Conservation (phyloP, 179 eudicot genomes). For the Beta macrorhiza region DNA sequence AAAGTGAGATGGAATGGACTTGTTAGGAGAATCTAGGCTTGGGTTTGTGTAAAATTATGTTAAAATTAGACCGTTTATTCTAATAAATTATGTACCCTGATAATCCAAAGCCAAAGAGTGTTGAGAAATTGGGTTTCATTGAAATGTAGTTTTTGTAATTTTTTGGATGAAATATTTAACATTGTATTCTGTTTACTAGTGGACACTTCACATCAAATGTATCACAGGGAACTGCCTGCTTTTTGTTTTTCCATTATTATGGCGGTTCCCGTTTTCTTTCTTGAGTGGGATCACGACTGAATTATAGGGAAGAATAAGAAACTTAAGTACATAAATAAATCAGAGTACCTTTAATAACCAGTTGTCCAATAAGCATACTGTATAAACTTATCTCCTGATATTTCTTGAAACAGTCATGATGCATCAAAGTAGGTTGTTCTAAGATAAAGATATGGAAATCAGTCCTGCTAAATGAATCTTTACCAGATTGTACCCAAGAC, state of each 20-base stretch:
- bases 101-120: background rate
- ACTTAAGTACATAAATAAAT: background rate
- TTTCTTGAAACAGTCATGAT: background rate
- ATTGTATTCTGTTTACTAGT: background rate
- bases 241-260: background rate
- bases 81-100: too few species aligned
- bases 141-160: background rate
- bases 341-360: background rate
- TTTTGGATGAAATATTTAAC: background rate
- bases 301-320: background rate
- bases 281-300: background rate
- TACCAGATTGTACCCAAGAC: background rate
- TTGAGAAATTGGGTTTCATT: background rate
- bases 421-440: background rate
- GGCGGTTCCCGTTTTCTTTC: background rate
- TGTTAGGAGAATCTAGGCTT: too few species aligned
- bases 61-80: too few species aligned
- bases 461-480: background rate
- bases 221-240: background rate
- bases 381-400: background rate
- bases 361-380: constrained; percentile 5
- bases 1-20: too few species aligned
- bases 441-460: constrained; percentile 3
- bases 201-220: background rate
- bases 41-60: too few species aligned